Percentiles rank a stretch among this genome's conserved stretches.
These are phyloP conservation scores for Botryosphaeria dothidea DNA, from an alignment of 2,329 filamentous ascomycete genomes.

Conservation along the genomic window DNA sequence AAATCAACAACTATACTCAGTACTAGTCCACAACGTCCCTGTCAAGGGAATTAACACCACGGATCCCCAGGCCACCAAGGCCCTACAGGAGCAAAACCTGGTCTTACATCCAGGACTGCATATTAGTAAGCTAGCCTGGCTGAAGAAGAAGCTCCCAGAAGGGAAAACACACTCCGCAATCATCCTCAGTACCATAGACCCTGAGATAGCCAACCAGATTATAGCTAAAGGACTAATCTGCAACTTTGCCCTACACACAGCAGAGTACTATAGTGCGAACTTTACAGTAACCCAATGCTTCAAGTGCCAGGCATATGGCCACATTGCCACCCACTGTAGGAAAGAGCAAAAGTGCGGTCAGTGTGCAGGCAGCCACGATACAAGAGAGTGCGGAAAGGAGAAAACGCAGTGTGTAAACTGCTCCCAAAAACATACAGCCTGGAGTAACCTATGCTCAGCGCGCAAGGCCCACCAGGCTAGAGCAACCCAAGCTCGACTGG, in stretches of 20 bases:
- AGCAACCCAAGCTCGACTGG: too few species aligned
- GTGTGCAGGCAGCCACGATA: background rate
- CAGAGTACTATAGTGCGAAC: background rate
- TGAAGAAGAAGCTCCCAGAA: background rate
- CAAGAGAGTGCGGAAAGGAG: background rate
- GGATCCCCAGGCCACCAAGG: background rate
- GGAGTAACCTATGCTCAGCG: background rate
- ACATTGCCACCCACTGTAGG: background rate
- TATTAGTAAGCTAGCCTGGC: background rate
- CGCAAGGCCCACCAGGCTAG: background rate
- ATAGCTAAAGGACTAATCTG: background rate
- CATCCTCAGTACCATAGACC: background rate
- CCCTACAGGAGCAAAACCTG: background rate
- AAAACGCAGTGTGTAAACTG: background rate
- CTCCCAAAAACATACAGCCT: background rate
- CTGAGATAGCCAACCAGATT: background rate
- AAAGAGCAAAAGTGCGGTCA: background rate
- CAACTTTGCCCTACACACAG: background rate
- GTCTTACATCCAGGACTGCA: background rate
- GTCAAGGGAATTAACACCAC: too few species aligned
- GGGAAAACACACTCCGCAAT: background rate
- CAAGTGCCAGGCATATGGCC: background rate
- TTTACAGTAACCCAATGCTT: background rate
- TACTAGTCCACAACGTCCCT: too few species aligned
- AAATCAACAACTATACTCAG: too few species aligned